Evolutionary conservation across 345 rosid genomes (phyloP).

Genomic region (Pelargonium nanum): DNA sequence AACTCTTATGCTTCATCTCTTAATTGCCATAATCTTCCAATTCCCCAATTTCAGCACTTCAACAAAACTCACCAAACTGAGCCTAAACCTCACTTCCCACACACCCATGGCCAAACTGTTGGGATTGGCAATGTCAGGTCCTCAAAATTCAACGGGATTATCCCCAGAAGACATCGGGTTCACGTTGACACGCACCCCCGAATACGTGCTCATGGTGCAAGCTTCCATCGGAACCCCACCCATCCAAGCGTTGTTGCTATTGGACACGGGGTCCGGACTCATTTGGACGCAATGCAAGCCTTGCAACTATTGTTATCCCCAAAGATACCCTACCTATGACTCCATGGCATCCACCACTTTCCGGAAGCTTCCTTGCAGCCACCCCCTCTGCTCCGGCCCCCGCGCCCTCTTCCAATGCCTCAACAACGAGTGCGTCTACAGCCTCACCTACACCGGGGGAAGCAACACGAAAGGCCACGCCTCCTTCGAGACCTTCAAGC

Average conservation of each 20-base stretch:
- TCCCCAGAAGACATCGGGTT: too few species aligned
- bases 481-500: slow-evolving; percentile 11
- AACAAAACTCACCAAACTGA: too few species aligned
- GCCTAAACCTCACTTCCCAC: too few species aligned
- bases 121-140: too few species aligned
- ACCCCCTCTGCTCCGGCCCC: slow-evolving; percentile 4
- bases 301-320: slow-evolving; percentile 15
- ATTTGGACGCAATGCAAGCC: slow-evolving; percentile 20
- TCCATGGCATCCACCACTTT: slow-evolving; percentile 6
- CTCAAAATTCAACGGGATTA: too few species aligned
- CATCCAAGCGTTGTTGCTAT: not conserved
- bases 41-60: too few species aligned
- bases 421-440: slow-evolving; percentile 6
- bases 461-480: slow-evolving; percentile 5
- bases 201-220: too few species aligned
- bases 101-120: too few species aligned
- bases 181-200: too few species aligned
- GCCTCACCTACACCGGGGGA: slow-evolving; percentile 1
- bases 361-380: slow-evolving; percentile 8
- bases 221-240: slow-evolving; percentile 4
- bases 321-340: slow-evolving; percentile 4
- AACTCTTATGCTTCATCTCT: too few species aligned
- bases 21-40: too few species aligned
- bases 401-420: slow-evolving; percentile 5
- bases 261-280: slow-evolving; percentile 12